Evolutionary conservation across 257 asterid species (phyloP).

Genomic region (Fraxinus pennsylvanica): DNA sequence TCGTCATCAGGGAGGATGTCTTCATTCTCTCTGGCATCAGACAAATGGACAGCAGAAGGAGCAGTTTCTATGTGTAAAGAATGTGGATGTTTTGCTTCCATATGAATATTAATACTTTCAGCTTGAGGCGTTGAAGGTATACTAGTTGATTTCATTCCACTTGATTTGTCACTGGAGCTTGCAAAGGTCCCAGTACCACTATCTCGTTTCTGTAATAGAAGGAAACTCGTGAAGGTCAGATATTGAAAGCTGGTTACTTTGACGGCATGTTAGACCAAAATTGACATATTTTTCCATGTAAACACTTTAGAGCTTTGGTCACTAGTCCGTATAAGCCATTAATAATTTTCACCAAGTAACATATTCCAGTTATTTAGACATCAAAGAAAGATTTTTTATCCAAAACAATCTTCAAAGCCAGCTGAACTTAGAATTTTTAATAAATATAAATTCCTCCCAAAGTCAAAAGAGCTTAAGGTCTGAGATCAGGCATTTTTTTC

Average conservation of each 20-base stretch:
- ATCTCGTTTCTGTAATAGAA: conserved; percentile 72
- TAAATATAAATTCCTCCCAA: neutral
- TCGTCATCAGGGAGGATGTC: conserved; percentile 61
- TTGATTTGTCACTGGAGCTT: conserved; percentile 90
- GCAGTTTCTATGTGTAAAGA: conserved; percentile 67
- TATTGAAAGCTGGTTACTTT: conserved; percentile 20
- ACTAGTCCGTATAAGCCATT: no score
- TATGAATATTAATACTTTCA: conserved; percentile 54
- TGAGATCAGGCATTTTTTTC: neutral
- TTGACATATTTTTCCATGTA: no score
- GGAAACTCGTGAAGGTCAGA: conserved; percentile 35
- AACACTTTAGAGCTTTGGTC: no score
- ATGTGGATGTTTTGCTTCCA: conserved; percentile 67
- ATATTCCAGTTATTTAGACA: no score
- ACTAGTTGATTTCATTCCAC: conserved; percentile 83
- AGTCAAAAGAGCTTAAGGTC: neutral
- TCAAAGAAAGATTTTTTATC: no score
- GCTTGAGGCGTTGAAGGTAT: conserved; percentile 92
- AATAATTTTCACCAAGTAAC: no score
- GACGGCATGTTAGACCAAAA: no score
- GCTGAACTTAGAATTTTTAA: no score
- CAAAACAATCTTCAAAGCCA: no score
- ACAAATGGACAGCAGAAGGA: conserved; percentile 56
- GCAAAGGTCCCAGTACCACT: conserved; percentile 70
- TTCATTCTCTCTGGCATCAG: conserved; percentile 54